A percentile compares a stretch with the other conserved stretches of the same genome.
Conservation (phyloP, 768 basidiomycete genomes). For the Nidularia pulvinata region DNA sequence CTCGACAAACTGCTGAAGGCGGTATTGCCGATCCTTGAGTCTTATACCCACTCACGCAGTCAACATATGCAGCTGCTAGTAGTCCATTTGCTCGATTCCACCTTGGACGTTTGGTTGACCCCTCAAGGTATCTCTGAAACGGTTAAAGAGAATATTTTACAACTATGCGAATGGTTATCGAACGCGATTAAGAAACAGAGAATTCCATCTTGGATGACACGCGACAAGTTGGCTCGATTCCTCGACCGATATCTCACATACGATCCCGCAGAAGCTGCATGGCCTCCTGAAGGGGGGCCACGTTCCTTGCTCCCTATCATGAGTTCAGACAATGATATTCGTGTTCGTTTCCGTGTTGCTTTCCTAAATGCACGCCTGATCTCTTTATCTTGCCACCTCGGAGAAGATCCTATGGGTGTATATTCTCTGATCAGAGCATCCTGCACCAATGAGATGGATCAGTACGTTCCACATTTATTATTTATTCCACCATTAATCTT, state of each 20-base stretch:
- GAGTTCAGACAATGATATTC: conserved; percentile 72
- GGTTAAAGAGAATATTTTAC: conserved; percentile 40
- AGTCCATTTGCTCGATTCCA: conserved; percentile 64
- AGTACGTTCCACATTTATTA: conserved; percentile 35
- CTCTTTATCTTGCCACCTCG: conserved; percentile 37
- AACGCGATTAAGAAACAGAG: conserved; percentile 33
- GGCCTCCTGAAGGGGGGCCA: conserved; percentile 40
- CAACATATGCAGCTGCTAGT: conserved; percentile 51
- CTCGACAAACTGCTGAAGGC: conserved; percentile 54
- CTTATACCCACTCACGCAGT: conserved; percentile 56
- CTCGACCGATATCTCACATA: conserved; percentile 60
- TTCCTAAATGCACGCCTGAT: conserved; percentile 60
- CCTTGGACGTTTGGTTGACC: conserved; percentile 57
- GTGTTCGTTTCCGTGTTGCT: conserved; percentile 81
- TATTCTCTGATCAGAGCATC: conserved; percentile 48
- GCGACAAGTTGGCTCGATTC: conserved; percentile 65
- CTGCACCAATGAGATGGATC: conserved; percentile 41
- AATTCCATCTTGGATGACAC: conserved; percentile 63
- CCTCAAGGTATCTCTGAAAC: conserved; percentile 24
- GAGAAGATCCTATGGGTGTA: conserved; percentile 24
- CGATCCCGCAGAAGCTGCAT: conserved; percentile 54
- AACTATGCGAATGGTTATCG: conserved; percentile 57
- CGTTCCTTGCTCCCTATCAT: conserved; percentile 48
- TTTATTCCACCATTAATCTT: background rate
- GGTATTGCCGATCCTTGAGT: conserved; percentile 47